Evolutionary conservation across 1,284 basidiomycete species (phyloP).

Genomic region (Tranzscheliella williamsii): DNA sequence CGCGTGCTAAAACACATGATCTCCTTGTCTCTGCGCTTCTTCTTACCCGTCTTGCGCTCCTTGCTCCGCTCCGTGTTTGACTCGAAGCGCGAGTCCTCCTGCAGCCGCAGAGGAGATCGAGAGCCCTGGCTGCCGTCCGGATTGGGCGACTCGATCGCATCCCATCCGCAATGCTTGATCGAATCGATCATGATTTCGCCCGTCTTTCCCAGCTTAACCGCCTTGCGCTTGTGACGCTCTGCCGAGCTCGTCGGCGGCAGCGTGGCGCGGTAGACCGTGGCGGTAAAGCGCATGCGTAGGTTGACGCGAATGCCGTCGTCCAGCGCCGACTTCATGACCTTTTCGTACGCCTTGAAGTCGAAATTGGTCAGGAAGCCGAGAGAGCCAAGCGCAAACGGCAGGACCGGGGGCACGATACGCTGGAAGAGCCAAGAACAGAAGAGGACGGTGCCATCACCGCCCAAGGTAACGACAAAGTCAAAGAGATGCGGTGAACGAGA

Average conservation of each 20-base stretch:
- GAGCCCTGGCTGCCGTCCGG: constrained; percentile 1
- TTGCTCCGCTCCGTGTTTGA: not conserved
- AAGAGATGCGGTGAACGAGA: constrained; percentile 86
- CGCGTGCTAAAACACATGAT: constrained; percentile 97
- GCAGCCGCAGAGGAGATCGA: constrained; percentile 2
- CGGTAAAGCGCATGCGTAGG: constrained; percentile 97
- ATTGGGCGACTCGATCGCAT: constrained; percentile 45
- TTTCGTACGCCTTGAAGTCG: constrained; percentile 83
- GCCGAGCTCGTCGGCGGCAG: constrained; percentile 29
- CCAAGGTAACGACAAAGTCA: constrained; percentile 93
- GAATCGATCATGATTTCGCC: constrained; percentile 58
- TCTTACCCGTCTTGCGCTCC: constrained; percentile 65
- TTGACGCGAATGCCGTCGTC: constrained; percentile 95
- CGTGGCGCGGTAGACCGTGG: constrained; percentile 76
- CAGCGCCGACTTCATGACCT: constrained; percentile 85
- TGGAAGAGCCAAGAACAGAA: constrained; percentile 99
- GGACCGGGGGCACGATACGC: constrained; percentile 92
- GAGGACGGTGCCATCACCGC: constrained; percentile 96
- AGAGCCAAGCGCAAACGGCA: constrained; percentile 96
- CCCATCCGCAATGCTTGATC: constrained; percentile 55
- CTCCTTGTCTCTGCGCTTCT: constrained; percentile 78
- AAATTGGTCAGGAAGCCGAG: constrained; percentile 98
- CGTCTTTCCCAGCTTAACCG: constrained; percentile 53
- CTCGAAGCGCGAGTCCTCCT: not conserved
- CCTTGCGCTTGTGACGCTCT: constrained; percentile 44